Evolutionary conservation across 2,329 filamentous ascomycete genomes (phyloP), one percentile per base, ranked within the genome.

Genomic region (Cytospora paraplurivora): DNA sequence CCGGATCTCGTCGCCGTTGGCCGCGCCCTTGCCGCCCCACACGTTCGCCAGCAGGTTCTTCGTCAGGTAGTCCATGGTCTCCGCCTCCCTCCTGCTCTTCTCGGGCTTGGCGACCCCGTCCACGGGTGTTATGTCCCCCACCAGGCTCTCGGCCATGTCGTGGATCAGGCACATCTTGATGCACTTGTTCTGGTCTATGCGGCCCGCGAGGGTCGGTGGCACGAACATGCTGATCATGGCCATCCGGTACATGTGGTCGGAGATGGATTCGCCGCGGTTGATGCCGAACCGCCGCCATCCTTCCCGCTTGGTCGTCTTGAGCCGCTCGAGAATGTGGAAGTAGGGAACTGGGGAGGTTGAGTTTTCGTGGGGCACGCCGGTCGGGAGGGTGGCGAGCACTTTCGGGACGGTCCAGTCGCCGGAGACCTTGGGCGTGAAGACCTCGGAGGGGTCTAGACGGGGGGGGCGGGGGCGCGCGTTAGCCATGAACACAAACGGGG

Each of bases 191-290:
- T 97, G 83, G 74, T 98, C 90, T 72, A 98, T 82, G 47, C 84
- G 85, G 0, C 86, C 78, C 2, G 87, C 82, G 12, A 97, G 85
- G 1, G 89, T 78, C 0, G 91, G 83, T 1, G 95, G 94, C 2
- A 92, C 93, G 68, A 97, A 86, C 88, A 99, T 91, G 68, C 92
- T 93, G 76, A 99, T 92, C 69, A 99, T 85, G 56, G 93, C 92
- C 95, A 99, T 99, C 78, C 95, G 93, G 79, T 98, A 99, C 95
- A 99, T 99, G 83, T 99, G 95, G 79, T 99, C 95, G 60, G 92
- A 85, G 73, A 99, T 97, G 1, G 92, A 96, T 77, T 99, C 95
- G 74, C 92, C 90, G 63, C 81, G 77, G 1, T 78, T 69, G 69
- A 99, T 92, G 47, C 87, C 88, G 74, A 97, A 97, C 44, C 95